Evolutionary conservation across 257 asterid species (phyloP), one percentile per base, ranked within the genome.

Genomic region (Solanum neorickii): DNA sequence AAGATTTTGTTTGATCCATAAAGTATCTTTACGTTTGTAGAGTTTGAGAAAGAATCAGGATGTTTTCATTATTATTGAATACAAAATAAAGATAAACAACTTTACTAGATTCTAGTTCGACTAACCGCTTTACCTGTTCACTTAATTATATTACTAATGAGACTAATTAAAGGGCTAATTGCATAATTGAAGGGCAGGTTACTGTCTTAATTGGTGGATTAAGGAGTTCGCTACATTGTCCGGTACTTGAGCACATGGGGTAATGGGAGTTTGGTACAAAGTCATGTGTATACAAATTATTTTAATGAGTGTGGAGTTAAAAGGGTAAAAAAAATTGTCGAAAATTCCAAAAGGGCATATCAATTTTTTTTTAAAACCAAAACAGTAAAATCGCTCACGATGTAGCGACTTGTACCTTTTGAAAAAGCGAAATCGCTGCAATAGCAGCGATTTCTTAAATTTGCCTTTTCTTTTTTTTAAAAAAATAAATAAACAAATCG

Each of bases 121-220:
- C 89, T 92, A 94, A 94, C 98, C 92, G 91, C 93, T 73, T 73
- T 73, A 37, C 82, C 49, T 35, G 5, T 35, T 44, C 29, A 35
- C 49, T 37, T 37, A 37, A 35, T 73, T 35, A 73, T 10, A 37
- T 73, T 73, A 37, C 0, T 35, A 2, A 27, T 18, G 47, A 35
- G 80, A 73, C 16, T 73, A 20, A 35, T 37, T 73, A 73, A 73
- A 72, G 37, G 42, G 16, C 9, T 73, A 73, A 73, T 4, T 73
- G 82, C 91, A 91, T 94, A 91, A 90, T 94, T 39, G 20, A 42
- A 46, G 46, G 23, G 82, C 20, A 77, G 6, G 62, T 25, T 44
- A 9, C 33, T 14, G 39, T 9, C 84, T 25, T 56, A 56, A 56
- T 78, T 44, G 49, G 41, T 78, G 65, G 37, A 25, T 44, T 78